These are phyloP conservation scores for Furcasterigmium furcatum DNA, from an alignment of 2,329 filamentous ascomycete species.

Conservation along the genomic window DNA sequence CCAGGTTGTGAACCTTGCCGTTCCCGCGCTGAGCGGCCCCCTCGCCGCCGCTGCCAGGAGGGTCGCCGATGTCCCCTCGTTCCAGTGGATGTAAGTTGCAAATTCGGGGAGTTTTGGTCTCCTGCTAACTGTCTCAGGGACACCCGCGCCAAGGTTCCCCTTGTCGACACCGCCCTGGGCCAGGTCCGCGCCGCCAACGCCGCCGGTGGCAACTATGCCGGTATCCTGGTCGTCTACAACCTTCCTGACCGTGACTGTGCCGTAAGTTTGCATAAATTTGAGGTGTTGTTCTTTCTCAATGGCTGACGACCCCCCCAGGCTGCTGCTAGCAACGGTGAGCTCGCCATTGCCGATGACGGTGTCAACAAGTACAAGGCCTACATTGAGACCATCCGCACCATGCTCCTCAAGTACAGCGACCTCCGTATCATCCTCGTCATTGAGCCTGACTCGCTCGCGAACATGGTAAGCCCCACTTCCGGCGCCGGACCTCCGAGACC, in stretches of 20 bases:
- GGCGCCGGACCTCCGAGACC: not conserved
- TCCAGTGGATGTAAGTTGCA: constrained; percentile 46
- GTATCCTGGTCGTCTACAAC: constrained; percentile 53
- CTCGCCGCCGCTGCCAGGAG: constrained; percentile 48
- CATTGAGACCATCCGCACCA: constrained; percentile 44
- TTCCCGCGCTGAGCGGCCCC: constrained; percentile 58
- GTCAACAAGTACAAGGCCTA: constrained; percentile 52
- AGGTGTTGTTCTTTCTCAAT: no score
- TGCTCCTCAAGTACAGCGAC: constrained; percentile 39
- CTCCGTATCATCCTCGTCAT: constrained; percentile 41
- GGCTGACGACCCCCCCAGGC: constrained; percentile 27
- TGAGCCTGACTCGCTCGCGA: constrained; percentile 57
- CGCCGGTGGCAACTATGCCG: constrained; percentile 34
- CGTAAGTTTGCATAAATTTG: no score
- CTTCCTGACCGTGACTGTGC: constrained; percentile 57
- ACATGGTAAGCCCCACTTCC: constrained; percentile 34
- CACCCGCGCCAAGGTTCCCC: constrained; percentile 42
- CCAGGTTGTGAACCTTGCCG: constrained; percentile 51
- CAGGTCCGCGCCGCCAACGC: constrained; percentile 35
- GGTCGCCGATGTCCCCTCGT: constrained; percentile 49
- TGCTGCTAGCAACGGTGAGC: constrained; percentile 55
- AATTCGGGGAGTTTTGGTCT: constrained; percentile 1
- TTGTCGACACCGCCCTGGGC: constrained; percentile 41
- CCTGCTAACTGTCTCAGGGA: constrained; percentile 32
- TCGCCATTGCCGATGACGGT: constrained; percentile 45